A percentile compares a stretch with the other conserved stretches of the same genome.
Conservation (phyloP, 139 green algal genomes). For the Closterium sp. region DNA sequence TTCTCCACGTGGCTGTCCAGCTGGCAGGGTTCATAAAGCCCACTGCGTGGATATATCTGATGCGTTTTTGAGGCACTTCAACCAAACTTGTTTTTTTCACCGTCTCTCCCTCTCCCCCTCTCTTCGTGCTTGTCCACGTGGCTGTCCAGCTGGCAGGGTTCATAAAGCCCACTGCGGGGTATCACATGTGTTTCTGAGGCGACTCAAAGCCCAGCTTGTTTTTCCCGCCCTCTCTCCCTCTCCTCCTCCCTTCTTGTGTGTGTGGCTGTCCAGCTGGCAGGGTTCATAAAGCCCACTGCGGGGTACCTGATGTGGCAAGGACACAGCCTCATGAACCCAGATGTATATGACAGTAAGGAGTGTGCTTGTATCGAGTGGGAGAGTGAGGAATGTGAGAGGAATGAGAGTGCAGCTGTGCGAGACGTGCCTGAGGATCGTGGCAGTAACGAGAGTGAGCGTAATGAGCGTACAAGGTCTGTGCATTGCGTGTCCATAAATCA, state of each 20-base stretch:
- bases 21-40: slow-evolving; percentile 32
- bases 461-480: too few species aligned
- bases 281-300: slow-evolving; percentile 23
- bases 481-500: too few species aligned
- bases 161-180: slow-evolving; percentile 17
- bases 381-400: too few species aligned
- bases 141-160: slow-evolving; percentile 20
- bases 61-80: neutral
- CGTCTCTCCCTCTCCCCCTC: neutral
- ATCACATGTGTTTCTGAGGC: neutral
- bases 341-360: slow-evolving; percentile 13
- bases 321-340: slow-evolving; percentile 6
- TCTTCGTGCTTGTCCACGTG: too few species aligned
- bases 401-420: too few species aligned
- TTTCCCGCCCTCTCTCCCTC: too few species aligned
- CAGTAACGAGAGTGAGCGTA: too few species aligned
- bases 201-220: too few species aligned
- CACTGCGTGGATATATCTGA: neutral
- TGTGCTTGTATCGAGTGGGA: neutral
- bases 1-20: neutral
- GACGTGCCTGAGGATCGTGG: too few species aligned
- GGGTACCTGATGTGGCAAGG: slow-evolving; percentile 21
- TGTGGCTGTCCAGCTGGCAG: slow-evolving; percentile 4
- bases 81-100: neutral
- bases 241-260: too few species aligned